These are phyloP conservation scores for Pseudogymnoascus sp. DNA, from an alignment of 2,329 filamentous ascomycete species.

Conservation along the genomic window DNA sequence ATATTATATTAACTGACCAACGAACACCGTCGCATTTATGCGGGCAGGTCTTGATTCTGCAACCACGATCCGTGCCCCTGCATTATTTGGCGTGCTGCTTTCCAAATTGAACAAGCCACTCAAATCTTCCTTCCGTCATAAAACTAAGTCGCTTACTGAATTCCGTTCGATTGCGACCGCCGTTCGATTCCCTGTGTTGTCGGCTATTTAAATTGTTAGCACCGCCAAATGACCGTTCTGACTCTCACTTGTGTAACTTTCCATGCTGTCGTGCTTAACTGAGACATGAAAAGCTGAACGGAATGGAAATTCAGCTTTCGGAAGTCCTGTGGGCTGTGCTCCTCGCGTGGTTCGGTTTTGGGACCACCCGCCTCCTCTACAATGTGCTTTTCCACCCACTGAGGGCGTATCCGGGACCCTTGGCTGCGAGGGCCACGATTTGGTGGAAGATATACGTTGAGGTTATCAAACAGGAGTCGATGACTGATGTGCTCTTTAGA, in stretches of 20 bases:
- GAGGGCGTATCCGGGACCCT: conserved; percentile 8
- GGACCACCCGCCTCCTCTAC: neutral
- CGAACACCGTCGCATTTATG: neutral
- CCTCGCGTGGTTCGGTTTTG: neutral
- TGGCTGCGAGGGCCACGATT: conserved; percentile 9
- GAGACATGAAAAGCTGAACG: neutral
- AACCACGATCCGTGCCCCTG: neutral
- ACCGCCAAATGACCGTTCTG: neutral
- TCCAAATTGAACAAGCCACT: neutral
- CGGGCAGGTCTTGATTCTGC: neutral
- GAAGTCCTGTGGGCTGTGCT: neutral
- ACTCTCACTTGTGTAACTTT: neutral
- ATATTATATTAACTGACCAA: neutral
- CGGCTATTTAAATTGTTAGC: neutral
- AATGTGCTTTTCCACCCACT: conserved; percentile 12
- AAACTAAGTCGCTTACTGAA: neutral
- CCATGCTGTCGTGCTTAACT: neutral
- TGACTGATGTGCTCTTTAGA: conserved; percentile 16
- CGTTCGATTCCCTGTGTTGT: neutral
- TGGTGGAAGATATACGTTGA: conserved; percentile 8
- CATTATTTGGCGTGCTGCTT: neutral
- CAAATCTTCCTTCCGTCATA: neutral
- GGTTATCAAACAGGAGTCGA: conserved; percentile 15
- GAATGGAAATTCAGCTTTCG: neutral
- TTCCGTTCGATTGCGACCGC: neutral